These are phyloP conservation scores for Malassezia furfur DNA, from an alignment of 1,284 basidiomycete species.

Conservation along the genomic window DNA sequence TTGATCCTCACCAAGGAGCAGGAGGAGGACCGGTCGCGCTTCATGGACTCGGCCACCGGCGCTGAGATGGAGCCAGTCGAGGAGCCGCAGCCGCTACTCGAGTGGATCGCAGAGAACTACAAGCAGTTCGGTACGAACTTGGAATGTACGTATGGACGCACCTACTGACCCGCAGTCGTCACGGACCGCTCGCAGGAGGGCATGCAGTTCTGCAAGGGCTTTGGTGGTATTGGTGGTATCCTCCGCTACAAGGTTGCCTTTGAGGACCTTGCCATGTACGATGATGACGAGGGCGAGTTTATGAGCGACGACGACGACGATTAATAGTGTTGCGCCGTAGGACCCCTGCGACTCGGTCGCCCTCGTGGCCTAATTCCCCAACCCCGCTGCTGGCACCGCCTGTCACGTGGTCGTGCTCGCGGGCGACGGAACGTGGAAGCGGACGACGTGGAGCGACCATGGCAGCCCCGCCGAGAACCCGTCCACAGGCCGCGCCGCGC, in stretches of 20 bases:
- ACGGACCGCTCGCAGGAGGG: slow-evolving; percentile 73
- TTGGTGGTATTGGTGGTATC: slow-evolving; percentile 92
- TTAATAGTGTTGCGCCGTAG: slow-evolving; percentile 8
- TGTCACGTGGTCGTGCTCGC: background rate
- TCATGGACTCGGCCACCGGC: slow-evolving; percentile 86
- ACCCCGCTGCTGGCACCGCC: background rate
- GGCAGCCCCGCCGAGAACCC: slow-evolving; percentile 1
- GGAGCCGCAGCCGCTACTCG: slow-evolving; percentile 42
- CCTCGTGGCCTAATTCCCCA: background rate
- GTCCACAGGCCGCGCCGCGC: background rate
- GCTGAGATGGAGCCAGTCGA: slow-evolving; percentile 79
- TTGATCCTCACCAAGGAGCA: slow-evolving; percentile 45
- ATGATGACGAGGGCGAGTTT: slow-evolving; percentile 45
- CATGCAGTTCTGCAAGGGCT: slow-evolving; percentile 95
- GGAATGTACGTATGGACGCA: slow-evolving; percentile 53
- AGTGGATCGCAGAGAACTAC: slow-evolving; percentile 99
- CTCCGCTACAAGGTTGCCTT: slow-evolving; percentile 55
- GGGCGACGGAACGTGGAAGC: slow-evolving; percentile 1
- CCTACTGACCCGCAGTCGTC: slow-evolving; percentile 18
- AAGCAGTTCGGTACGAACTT: slow-evolving; percentile 91
- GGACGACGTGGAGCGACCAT: slow-evolving; percentile 1
- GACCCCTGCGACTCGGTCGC: background rate
- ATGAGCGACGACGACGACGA: slow-evolving; percentile 42
- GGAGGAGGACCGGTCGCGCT: slow-evolving; percentile 70
- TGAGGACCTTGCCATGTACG: slow-evolving; percentile 43